Evolutionary conservation across 2,329 filamentous ascomycete species (phyloP), one percentile per base, ranked within the genome.

Genomic region (Ploettnerulaceae sp.): DNA sequence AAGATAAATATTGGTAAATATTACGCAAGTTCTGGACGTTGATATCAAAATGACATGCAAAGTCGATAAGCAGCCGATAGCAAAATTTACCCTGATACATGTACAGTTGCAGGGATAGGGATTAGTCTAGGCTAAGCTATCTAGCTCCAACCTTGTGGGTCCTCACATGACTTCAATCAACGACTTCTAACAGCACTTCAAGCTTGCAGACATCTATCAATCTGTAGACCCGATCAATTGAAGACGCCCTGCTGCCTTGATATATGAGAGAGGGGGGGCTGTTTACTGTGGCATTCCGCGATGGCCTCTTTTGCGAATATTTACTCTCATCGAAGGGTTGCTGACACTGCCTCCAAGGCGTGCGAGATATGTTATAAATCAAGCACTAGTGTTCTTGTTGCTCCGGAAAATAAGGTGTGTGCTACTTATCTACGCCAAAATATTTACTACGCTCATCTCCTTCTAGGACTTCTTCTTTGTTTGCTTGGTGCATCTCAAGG

Each of bases 351-450:
- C 1, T 77, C 87, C 9, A 95, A 87, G 67, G 75, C 87, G 39
- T 98, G 93, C 68, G 85, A 89, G 67, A 81, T 97, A 53, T 97
- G 93, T 74, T 94, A 84, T 72, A 95, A 93, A 68, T 85, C 86
- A 7, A 89, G 84, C 49, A 81, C 83, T 5, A 94, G 84, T 55
- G 91, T 97, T 14, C 73, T 98, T 45, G 87, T 95, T 57, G 94
- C 89, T 7, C 79, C 86, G 0, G 89, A 94, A 60, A 90, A 88
- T 61, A 93, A 91, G 80, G 90, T 93, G 7, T 32, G 47, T 44
- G n/a, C 20, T 20, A 14, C 33, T 29, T 9, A 41, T 24, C 9
- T 24, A 2, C 29, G n/a, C n/a, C n/a, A n/a, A n/a, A n/a, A n/a
- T n/a, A 3, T 29, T 20, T 28, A 7, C 17, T 7, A 8, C 17